Evolutionary conservation across 2,329 filamentous ascomycete species (phyloP).

Genomic region (Didymella lethalis): DNA sequence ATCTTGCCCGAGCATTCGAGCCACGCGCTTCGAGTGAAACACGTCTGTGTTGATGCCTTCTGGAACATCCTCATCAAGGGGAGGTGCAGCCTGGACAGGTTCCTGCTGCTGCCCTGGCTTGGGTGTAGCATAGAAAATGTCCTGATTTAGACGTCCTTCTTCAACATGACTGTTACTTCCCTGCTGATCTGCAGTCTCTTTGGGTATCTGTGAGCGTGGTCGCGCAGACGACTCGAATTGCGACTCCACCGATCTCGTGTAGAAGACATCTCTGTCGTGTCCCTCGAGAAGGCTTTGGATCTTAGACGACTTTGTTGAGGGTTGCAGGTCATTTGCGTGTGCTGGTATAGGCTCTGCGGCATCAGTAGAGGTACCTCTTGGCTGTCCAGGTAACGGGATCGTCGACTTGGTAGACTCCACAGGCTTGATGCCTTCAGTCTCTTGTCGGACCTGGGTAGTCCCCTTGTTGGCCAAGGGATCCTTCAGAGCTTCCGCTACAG

Average conservation of each 20-base stretch:
- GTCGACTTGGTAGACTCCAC: constrained; percentile 52
- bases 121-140: constrained; percentile 59
- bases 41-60: constrained; percentile 68
- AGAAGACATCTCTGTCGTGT: constrained; percentile 65
- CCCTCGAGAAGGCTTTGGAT: constrained; percentile 44
- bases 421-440: constrained; percentile 46
- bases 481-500: constrained; percentile 48
- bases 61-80: constrained; percentile 57
- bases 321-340: constrained; percentile 56
- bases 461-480: constrained; percentile 45
- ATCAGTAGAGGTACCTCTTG: constrained; percentile 49
- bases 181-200: constrained; percentile 58
- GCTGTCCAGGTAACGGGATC: constrained; percentile 50
- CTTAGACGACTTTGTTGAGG: constrained; percentile 30
- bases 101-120: constrained; percentile 35
- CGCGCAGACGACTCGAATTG: constrained; percentile 61
- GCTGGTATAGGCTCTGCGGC: constrained; percentile 64
- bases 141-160: constrained; percentile 60
- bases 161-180: constrained; percentile 52
- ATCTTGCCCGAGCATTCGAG: constrained; percentile 62
- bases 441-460: constrained; percentile 15
- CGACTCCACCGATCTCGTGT: constrained; percentile 57
- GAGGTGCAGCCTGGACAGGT: constrained; percentile 41
- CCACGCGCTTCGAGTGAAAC: constrained; percentile 68
- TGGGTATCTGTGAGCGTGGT: constrained; percentile 64